Base-by-base conservation (phyloP, 495 filamentous ascomycete genomes). In the Podospora didyma region DNA sequence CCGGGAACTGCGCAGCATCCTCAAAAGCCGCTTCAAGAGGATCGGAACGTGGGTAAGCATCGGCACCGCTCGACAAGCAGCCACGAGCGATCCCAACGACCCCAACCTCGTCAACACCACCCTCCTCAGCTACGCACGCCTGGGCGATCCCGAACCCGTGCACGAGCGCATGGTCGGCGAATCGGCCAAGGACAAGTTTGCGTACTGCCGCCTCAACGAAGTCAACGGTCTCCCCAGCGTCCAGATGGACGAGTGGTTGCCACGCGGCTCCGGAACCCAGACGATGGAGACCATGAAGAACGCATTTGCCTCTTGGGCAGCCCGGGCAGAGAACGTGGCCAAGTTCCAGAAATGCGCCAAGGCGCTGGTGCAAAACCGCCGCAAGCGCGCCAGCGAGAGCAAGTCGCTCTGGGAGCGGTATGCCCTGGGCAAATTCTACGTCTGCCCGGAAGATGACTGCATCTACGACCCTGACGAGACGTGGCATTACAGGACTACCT, bases 191-290 rank as follows among this genome's bases (percentile, higher is more conserved):
- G 19, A 51, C 28, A 28, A 22, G 28, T 51, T 51, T 19, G 28
- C 28, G 19, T 51, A 51, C 31, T 51, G 19, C 14, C 49, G 49
- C 9, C 49, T 51, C 28, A 39, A 51, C 49, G 17, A 22, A 31
- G 16, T 7, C 6, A 39, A 51, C 49, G 49, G 49, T 2, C 49
- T 51, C 1, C 23, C 28, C 5, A 19, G 14, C 4, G 28, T 51
- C 28, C 28, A 51, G 17, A 51, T 51, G 49, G 49, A 51, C 49
- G 31, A 51, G 19, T 51, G 49, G 49, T 7, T 1, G 17, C 28
- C 34, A 17, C 17, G 17, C 16, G 17, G 11, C 28, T 21, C 28
- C 1, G 28, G 34, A 9, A 19, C 34, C 3, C 3, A 7, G 6
- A 51, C 49, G 1, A 19, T 51, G 14, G 16, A 19, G 3, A 39